These are phyloP conservation scores for Ganoderma lucidum DNA, from an alignment of 1,284 basidiomycete species.

Conservation along the genomic window DNA sequence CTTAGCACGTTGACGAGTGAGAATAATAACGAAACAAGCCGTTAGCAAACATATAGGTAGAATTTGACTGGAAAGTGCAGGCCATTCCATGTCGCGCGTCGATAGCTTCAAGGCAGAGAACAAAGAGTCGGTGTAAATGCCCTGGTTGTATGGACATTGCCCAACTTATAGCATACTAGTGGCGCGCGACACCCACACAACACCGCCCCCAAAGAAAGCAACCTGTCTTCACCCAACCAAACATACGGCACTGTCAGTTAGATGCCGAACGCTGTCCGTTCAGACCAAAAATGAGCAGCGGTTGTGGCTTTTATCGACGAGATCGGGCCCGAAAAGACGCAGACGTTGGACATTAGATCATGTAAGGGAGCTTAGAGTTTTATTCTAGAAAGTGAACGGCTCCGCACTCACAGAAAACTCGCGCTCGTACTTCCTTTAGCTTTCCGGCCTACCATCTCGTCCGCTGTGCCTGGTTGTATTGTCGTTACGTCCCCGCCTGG, in stretches of 20 bases:
- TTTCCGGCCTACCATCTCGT: background rate
- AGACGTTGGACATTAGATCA: background rate
- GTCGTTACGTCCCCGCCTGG: background rate
- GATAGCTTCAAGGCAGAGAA: background rate
- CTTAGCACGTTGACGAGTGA: background rate
- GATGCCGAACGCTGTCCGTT: background rate
- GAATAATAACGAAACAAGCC: background rate
- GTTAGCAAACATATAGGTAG: background rate
- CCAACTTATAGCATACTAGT: background rate
- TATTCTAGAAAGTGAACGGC: background rate
- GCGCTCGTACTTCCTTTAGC: background rate
- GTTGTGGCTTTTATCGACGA: background rate
- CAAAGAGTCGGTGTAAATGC: background rate
- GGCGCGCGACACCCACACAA: background rate
- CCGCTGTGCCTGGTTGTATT: background rate
- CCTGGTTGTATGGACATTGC: background rate
- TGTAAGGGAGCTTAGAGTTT: background rate
- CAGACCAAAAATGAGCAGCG: background rate
- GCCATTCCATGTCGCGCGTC: background rate
- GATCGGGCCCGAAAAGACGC: background rate
- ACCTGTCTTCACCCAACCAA: background rate
- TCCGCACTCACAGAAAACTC: background rate
- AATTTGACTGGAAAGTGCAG: background rate
- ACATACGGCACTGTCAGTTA: background rate
- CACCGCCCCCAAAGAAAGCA: background rate